phyloP scores from a whole-genome alignment of 2,329 filamentous ascomycete genomes.

The Epichloe gansuensis region DNA sequence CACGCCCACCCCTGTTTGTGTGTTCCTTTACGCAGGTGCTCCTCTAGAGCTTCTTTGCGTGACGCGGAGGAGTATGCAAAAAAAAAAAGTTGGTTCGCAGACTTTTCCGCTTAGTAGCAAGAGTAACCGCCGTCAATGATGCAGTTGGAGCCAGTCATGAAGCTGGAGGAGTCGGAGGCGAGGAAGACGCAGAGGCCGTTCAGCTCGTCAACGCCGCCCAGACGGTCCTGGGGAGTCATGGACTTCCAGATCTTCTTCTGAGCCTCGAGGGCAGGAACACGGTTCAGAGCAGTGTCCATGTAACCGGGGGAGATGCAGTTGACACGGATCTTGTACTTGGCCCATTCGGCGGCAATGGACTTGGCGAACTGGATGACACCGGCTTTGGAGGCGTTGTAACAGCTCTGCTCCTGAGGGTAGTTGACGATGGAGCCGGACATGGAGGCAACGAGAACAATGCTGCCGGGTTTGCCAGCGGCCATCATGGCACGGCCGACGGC shows the following conservation, averaged over 20 bases:
- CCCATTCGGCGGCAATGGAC: constrained; percentile 75
- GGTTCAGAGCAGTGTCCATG: constrained; percentile 76
- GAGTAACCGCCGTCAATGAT: constrained; percentile 60
- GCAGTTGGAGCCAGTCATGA: constrained; percentile 68
- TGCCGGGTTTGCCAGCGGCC: constrained; percentile 54
- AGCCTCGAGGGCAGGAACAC: constrained; percentile 61
- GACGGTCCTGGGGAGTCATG: constrained; percentile 58
- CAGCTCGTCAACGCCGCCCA: constrained; percentile 62
- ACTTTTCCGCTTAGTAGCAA: constrained; percentile 33
- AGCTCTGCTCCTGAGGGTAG: constrained; percentile 71
- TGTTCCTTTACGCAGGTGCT: not conserved
- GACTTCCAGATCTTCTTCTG: constrained; percentile 74
- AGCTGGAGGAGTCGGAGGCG: constrained; percentile 56
- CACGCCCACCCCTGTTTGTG: no score
- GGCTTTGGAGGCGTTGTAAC: constrained; percentile 77
- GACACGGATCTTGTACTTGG: constrained; percentile 66
- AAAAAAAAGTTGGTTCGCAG: not conserved
- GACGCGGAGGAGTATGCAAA: not conserved
- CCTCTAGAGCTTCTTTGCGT: not conserved
- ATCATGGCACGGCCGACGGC: constrained; percentile 63
- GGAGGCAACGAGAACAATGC: constrained; percentile 63
- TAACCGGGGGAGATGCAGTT: constrained; percentile 79
- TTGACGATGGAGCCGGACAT: constrained; percentile 80
- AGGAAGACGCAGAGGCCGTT: constrained; percentile 69
- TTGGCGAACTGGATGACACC: constrained; percentile 67